Evolutionary conservation across 495 filamentous ascomycete genomes (phyloP).

Genomic region (Viridothelium virens): DNA sequence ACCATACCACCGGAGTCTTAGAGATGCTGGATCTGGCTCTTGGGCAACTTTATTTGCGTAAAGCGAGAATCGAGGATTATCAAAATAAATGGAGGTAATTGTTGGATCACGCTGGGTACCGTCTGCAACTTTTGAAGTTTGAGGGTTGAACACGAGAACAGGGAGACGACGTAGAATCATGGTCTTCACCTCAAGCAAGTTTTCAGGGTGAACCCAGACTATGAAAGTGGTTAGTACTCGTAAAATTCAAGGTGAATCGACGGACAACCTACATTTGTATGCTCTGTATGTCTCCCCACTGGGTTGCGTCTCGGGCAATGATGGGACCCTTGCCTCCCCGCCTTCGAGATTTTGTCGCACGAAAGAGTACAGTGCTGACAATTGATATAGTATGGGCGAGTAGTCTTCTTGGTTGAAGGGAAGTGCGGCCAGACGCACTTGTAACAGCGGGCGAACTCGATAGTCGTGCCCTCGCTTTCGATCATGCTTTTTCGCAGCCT

Average conservation of each 20-base stretch:
- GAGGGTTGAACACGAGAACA: constrained; percentile 84
- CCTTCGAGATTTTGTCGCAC: constrained; percentile 71
- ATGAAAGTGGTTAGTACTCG: constrained; percentile 3
- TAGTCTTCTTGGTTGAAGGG: constrained; percentile 97
- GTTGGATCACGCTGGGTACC: constrained; percentile 73
- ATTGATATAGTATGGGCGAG: constrained; percentile 75
- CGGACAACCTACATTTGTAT: constrained; percentile 61
- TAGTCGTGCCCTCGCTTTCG: constrained; percentile 71
- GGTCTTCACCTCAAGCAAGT: constrained; percentile 92
- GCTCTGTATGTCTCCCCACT: constrained; percentile 69
- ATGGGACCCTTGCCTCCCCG: constrained; percentile 32
- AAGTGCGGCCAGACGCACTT: constrained; percentile 74
- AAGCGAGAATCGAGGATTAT: constrained; percentile 72
- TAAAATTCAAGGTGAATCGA: not conserved
- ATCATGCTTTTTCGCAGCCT: constrained; percentile 98
- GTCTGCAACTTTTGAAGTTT: constrained; percentile 67
- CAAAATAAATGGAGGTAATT: constrained; percentile 93
- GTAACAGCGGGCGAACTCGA: constrained; percentile 80
- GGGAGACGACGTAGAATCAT: constrained; percentile 83
- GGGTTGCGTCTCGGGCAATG: constrained; percentile 32
- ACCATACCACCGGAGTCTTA: constrained; percentile 88
- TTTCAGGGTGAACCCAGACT: constrained; percentile 95
- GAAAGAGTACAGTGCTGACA: constrained; percentile 94
- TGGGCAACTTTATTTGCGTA: constrained; percentile 80
- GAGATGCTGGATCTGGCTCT: constrained; percentile 66